Percentiles rank a stretch among this genome's conserved stretches.
Conservation (phyloP, 768 basidiomycete genomes). For the Sarcodon sp. region DNA sequence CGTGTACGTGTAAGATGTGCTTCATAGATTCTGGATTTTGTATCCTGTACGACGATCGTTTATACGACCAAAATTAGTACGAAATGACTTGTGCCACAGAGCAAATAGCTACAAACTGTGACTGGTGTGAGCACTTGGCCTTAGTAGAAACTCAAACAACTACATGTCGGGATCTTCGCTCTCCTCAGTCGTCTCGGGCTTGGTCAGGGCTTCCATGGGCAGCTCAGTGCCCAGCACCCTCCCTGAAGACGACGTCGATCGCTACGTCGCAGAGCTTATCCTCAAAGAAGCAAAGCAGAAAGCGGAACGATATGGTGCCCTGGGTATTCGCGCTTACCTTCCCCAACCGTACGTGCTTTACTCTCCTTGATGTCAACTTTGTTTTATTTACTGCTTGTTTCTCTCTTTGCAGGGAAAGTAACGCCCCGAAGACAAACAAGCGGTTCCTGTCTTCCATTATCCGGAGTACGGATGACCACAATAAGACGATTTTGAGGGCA, state of each 20-base stretch:
- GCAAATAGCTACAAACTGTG: too few relatives aligned
- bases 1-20: too few relatives aligned
- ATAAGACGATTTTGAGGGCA: constrained; percentile 66
- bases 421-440: constrained; percentile 72
- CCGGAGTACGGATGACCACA: constrained; percentile 91
- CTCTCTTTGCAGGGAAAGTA: constrained; percentile 42
- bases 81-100: too few relatives aligned
- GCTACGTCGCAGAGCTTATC: constrained; percentile 84
- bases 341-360: constrained; percentile 28
- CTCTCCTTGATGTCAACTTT: not conserved
- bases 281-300: constrained; percentile 89
- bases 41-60: too few relatives aligned
- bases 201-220: constrained; percentile 73
- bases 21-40: too few relatives aligned
- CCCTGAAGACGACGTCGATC: constrained; percentile 79
- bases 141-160: not conserved
- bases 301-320: constrained; percentile 63
- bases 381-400: not conserved
- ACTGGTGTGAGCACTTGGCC: too few relatives aligned
- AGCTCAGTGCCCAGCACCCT: constrained; percentile 41
- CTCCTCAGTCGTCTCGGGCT: constrained; percentile 73
- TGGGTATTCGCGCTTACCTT: constrained; percentile 73
- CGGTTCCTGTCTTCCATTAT: constrained; percentile 80
- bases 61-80: too few relatives aligned
- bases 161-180: constrained; percentile 41